Evolutionary conservation across 73 alveolate genomes (phyloP).

Genomic region (Tetrahymena borealis): DNA sequence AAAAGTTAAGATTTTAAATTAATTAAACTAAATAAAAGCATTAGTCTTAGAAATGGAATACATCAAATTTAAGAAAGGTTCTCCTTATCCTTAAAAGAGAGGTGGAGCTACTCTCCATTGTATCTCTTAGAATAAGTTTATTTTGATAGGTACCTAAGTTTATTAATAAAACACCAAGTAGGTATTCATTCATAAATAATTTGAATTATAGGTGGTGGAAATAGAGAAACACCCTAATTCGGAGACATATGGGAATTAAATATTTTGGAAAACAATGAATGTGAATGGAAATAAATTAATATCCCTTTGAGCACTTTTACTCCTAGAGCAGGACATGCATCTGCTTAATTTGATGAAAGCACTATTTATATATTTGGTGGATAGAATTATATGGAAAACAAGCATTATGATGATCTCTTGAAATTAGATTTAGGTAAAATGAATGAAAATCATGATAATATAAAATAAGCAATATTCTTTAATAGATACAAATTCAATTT

Average conservation of each 20-base stretch:
- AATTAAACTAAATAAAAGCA: neutral
- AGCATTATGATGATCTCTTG: neutral
- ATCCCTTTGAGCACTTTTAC: neutral
- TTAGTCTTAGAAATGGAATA: neutral
- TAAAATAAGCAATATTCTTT: neutral
- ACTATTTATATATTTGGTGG: neutral
- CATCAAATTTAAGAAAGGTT: neutral
- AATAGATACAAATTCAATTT: neutral
- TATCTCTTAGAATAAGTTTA: neutral
- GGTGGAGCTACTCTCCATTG: neutral
- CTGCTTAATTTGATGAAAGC: neutral
- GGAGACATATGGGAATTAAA: neutral
- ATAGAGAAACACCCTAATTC: neutral
- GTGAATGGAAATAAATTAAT: neutral
- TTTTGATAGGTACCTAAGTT: neutral
- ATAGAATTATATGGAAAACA: neutral
- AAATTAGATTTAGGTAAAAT: neutral
- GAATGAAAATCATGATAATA: neutral
- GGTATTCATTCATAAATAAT: neutral
- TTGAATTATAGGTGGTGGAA: neutral
- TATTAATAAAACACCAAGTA: neutral
- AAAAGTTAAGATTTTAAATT: neutral
- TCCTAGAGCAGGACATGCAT: neutral
- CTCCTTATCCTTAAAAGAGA: neutral
- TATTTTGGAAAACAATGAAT: neutral